A percentile compares a stretch with the other conserved stretches of the same genome.
Conservation (phyloP, 2,329 filamentous ascomycete species). For the Aspergillus candidus region DNA sequence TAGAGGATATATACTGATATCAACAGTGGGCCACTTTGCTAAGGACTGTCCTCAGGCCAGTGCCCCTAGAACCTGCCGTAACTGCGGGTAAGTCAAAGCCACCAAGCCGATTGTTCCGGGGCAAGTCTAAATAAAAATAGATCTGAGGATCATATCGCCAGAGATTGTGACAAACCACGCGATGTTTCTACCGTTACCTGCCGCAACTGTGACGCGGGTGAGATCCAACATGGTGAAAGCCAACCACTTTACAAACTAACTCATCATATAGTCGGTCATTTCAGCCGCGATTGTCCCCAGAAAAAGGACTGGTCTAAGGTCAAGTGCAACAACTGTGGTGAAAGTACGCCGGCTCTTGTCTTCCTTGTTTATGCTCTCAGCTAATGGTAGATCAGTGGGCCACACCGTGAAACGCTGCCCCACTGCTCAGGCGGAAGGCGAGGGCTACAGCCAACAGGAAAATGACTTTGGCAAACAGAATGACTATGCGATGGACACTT, state of each 20-base stretch:
- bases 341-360: slow-evolving; percentile 29
- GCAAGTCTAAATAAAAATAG: slow-evolving; percentile 16
- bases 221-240: slow-evolving; percentile 2
- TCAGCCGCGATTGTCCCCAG: slow-evolving; percentile 39
- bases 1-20: not conserved
- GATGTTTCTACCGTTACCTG: slow-evolving; percentile 37
- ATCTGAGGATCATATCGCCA: slow-evolving; percentile 39
- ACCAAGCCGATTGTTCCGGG: not conserved
- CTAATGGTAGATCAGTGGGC: slow-evolving; percentile 31
- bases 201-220: slow-evolving; percentile 42
- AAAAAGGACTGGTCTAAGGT: slow-evolving; percentile 40
- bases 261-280: slow-evolving; percentile 33
- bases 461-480: slow-evolving; percentile 2
- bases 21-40: slow-evolving; percentile 40
- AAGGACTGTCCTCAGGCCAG: slow-evolving; percentile 40
- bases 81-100: slow-evolving; percentile 37
- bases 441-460: not conserved
- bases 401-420: slow-evolving; percentile 38
- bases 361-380: slow-evolving; percentile 1
- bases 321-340: slow-evolving; percentile 41
- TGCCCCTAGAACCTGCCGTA: slow-evolving; percentile 36
- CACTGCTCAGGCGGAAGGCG: slow-evolving; percentile 19
- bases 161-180: slow-evolving; percentile 40
- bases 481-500: not conserved
- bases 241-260: slow-evolving; percentile 6